Percentiles rank a stretch among this genome's conserved stretches.
Conservation (phyloP, 2,329 filamentous ascomycete species). For the Xylariaceae sp. region DNA sequence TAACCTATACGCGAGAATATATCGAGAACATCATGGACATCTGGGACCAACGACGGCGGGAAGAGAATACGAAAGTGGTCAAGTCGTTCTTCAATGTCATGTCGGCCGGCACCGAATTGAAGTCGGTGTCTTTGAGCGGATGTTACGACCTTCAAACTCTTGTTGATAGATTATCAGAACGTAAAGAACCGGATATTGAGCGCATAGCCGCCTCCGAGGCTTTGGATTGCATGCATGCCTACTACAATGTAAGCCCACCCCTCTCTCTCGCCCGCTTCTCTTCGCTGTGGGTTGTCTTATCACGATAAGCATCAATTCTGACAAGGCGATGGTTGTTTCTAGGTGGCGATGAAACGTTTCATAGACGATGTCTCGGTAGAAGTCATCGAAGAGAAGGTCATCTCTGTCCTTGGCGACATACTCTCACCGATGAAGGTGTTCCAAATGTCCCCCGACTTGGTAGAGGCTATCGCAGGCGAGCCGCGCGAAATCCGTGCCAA, state of each 20-base stretch:
- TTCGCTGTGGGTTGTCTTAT: background rate
- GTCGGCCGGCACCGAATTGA: background rate
- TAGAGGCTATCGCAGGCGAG: conserved; percentile 39
- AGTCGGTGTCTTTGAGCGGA: background rate
- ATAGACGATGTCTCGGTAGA: conserved; percentile 40
- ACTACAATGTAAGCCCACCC: conserved; percentile 31
- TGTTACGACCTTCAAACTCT: conserved; percentile 19
- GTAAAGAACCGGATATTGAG: conserved; percentile 26
- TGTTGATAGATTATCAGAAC: conserved; percentile 16
- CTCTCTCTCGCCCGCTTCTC: background rate
- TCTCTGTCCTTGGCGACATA: conserved; percentile 34
- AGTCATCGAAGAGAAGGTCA: conserved; percentile 38
- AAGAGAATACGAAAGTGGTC: conserved; percentile 20
- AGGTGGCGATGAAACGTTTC: conserved; percentile 43
- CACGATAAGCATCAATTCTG: background rate
- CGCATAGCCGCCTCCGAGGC: conserved; percentile 31
- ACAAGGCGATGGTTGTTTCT: background rate
- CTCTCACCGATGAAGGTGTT: conserved; percentile 37
- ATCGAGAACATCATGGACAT: conserved; percentile 35
- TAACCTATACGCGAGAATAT: conserved; percentile 50
- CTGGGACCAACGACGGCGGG: conserved; percentile 11
- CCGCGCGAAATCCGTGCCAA: conserved; percentile 34
- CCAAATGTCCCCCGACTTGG: conserved; percentile 33
- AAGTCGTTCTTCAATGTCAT: conserved; percentile 22
- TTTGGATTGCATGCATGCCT: conserved; percentile 34